These are phyloP conservation scores for Sesbania bispinosa DNA, from an alignment of 306 rosid genomes.

Conservation along the genomic window DNA sequence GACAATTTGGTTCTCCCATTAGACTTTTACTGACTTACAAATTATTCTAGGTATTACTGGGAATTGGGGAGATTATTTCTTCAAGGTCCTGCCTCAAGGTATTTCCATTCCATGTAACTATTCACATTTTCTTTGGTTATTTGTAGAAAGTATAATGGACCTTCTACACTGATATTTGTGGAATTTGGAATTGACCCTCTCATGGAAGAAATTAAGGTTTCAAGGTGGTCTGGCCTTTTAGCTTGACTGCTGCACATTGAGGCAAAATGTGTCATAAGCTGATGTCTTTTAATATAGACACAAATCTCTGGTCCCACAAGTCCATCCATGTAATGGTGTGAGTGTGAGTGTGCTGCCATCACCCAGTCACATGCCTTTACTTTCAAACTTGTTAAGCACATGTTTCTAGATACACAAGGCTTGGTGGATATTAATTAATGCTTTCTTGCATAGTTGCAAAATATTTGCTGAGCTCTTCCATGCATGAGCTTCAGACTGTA, in stretches of 20 bases:
- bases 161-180: neutral
- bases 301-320: neutral
- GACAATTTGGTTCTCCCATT: slow-evolving; percentile 2
- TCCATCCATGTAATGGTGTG: slow-evolving; percentile 4
- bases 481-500: slow-evolving; percentile 4
- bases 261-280: slow-evolving; percentile 15
- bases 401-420: slow-evolving; percentile 14
- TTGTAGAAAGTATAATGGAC: neutral
- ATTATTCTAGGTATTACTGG: slow-evolving; percentile 64
- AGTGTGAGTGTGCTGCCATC: neutral
- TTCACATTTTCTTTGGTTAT: neutral
- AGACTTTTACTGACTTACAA: slow-evolving; percentile 9
- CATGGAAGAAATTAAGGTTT: neutral
- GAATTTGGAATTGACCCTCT: neutral
- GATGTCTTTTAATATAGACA: slow-evolving; percentile 13
- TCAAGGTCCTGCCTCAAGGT: slow-evolving; percentile 94
- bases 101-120: slow-evolving; percentile 20
- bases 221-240: neutral
- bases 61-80: slow-evolving; percentile 84
- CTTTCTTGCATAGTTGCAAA: slow-evolving; percentile 12
- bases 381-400: neutral
- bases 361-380: neutral
- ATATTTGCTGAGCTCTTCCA: neutral
- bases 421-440: neutral
- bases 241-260: slow-evolving; percentile 5